A percentile compares a stretch with the other conserved stretches of the same genome.
Conservation (phyloP, 73 alveolate genomes). For the Tetrahymena borealis region DNA sequence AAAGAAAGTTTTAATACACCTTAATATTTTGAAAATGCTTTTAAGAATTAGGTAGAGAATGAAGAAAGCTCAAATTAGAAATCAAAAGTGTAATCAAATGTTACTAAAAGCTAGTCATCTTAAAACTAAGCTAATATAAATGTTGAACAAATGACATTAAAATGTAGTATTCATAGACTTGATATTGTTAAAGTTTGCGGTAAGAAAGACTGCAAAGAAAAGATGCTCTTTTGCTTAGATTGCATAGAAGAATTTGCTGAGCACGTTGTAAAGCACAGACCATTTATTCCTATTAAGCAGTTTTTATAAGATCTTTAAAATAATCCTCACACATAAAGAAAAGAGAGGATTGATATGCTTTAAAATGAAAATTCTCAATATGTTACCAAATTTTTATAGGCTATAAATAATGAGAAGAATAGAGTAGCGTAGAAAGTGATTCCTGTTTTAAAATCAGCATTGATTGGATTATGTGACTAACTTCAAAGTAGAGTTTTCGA, state of each 20-base stretch:
- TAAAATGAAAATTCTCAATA: background rate
- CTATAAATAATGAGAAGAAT: background rate
- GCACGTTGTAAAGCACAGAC: background rate
- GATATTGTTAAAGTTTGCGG: background rate
- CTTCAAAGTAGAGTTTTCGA: background rate
- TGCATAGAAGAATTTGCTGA: background rate
- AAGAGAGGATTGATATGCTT: background rate
- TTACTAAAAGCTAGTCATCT: no score
- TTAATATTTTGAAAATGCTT: no score
- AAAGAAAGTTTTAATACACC: no score
- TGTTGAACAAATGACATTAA: background rate
- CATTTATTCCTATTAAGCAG: background rate
- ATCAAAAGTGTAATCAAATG: no score
- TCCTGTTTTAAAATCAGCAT: background rate
- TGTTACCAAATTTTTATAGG: background rate
- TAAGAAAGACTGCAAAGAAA: background rate
- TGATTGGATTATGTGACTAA: background rate
- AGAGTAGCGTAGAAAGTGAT: background rate
- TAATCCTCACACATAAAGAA: background rate
- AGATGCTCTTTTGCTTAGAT: background rate
- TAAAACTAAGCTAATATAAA: background rate
- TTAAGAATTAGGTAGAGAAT: no score
- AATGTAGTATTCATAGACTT: background rate
- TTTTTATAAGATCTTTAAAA: background rate
- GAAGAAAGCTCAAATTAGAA: no score